Conservation (phyloP, 2,329 filamentous ascomycete species). For the Remersonia thermophila region DNA sequence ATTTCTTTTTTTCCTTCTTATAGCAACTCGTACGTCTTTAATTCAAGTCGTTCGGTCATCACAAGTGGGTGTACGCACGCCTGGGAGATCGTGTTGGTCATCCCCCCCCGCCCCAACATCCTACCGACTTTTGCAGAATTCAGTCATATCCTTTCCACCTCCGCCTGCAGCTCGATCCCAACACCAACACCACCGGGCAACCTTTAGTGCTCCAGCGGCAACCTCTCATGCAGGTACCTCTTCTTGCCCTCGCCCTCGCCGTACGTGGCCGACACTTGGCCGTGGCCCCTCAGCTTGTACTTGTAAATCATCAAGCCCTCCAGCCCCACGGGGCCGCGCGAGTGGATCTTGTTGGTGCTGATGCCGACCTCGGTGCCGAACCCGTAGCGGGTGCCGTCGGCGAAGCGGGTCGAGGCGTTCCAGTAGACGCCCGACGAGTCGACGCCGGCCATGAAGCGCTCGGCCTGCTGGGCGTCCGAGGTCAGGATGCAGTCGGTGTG, state of each 20-base stretch:
- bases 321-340: constrained; percentile 80
- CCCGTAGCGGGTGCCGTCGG: constrained; percentile 92
- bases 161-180: too few relatives aligned
- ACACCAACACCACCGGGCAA: too few relatives aligned
- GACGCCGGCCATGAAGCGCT: constrained; percentile 71
- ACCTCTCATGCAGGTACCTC: constrained; percentile 45
- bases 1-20: too few relatives aligned
- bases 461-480: constrained; percentile 50
- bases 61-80: too few relatives aligned
- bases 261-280: constrained; percentile 72
- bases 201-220: too few relatives aligned
- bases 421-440: constrained; percentile 92
- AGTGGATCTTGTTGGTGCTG: constrained; percentile 97
- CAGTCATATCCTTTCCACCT: constrained; percentile 1
- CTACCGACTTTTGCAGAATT: not conserved
- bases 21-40: too few relatives aligned
- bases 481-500: constrained; percentile 92
- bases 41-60: too few relatives aligned
- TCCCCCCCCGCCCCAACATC: too few relatives aligned
- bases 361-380: constrained; percentile 98
- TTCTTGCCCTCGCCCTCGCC: constrained; percentile 49
- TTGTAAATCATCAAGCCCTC: constrained; percentile 97
- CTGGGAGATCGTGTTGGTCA: too few relatives aligned
- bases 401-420: constrained; percentile 90
- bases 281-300: constrained; percentile 75